Percentiles rank a stretch among this genome's conserved stretches.
These are phyloP conservation scores for Lolium rigidum DNA, from an alignment of 176 grass and related monocot species.

Conservation along the genomic window DNA sequence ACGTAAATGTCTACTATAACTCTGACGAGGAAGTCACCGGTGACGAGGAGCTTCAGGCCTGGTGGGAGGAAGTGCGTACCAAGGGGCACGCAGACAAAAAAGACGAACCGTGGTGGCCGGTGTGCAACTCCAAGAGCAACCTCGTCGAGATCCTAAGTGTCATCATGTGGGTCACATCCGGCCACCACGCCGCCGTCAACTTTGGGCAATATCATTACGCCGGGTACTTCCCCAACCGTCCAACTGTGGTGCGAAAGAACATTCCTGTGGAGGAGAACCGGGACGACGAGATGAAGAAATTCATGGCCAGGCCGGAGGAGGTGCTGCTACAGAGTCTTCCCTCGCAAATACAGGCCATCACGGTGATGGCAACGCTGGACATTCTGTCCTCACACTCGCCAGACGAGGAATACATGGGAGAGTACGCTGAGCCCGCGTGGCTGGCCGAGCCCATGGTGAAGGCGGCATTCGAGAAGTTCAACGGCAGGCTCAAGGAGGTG, in stretches of 20 bases:
- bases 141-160: slow-evolving; percentile 48
- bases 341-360: slow-evolving; percentile 48
- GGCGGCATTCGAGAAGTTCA: slow-evolving; percentile 51
- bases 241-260: slow-evolving; percentile 58
- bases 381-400: slow-evolving; percentile 60
- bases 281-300: slow-evolving; percentile 3
- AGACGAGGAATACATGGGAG: slow-evolving; percentile 71
- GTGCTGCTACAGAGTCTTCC: slow-evolving; percentile 48
- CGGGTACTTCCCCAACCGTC: slow-evolving; percentile 77
- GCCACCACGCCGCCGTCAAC: slow-evolving; percentile 74
- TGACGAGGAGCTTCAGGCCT: slow-evolving; percentile 66
- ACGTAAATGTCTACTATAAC: slow-evolving; percentile 55
- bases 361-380: slow-evolving; percentile 45
- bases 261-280: slow-evolving; percentile 48
- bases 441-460: slow-evolving; percentile 7
- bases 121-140: slow-evolving; percentile 42
- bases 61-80: slow-evolving; percentile 74
- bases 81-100: slow-evolving; percentile 67
- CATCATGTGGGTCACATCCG: slow-evolving; percentile 75
- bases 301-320: slow-evolving; percentile 42
- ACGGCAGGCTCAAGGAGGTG: slow-evolving; percentile 47
- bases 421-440: slow-evolving; percentile 46
- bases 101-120: slow-evolving; percentile 75
- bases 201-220: slow-evolving; percentile 74
- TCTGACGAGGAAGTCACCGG: not conserved